Percentiles rank a stretch among this genome's conserved stretches.
Conservation (phyloP, 306 rosid species). For the Phaseolus lunatus region DNA sequence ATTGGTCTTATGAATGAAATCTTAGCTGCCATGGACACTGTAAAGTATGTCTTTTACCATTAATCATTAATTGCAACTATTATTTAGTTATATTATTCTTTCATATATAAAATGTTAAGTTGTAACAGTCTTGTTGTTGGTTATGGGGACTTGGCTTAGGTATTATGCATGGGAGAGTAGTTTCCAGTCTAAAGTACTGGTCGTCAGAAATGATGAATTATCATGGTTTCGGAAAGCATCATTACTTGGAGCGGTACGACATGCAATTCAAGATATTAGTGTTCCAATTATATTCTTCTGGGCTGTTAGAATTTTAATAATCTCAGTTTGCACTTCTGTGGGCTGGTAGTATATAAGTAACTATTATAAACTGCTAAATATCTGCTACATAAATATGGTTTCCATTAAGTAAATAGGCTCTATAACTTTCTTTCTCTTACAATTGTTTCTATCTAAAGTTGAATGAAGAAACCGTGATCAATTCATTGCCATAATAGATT, state of each 20-base stretch:
- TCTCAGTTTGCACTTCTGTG: slow-evolving; percentile 29
- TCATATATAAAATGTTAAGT: background rate
- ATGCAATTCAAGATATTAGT: slow-evolving; percentile 29
- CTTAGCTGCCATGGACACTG: slow-evolving; percentile 97
- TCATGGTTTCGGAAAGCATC: slow-evolving; percentile 87
- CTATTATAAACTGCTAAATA: background rate
- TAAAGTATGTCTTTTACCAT: slow-evolving; percentile 70
- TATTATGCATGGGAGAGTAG: slow-evolving; percentile 99
- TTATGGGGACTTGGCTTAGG: slow-evolving; percentile 61
- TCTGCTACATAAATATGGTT: slow-evolving; percentile 4
- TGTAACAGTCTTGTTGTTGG: slow-evolving; percentile 44
- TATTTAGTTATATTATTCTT: slow-evolving; percentile 7
- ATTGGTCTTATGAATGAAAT: slow-evolving; percentile 98
- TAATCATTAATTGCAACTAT: slow-evolving; percentile 1
- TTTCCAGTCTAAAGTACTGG: slow-evolving; percentile 80
- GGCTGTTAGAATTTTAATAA: slow-evolving; percentile 22
- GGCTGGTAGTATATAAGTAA: background rate
- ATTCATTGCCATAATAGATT: slow-evolving; percentile 10
- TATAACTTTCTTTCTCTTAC: background rate
- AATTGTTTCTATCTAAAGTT: background rate
- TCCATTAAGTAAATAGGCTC: background rate
- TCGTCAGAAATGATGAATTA: slow-evolving; percentile 77
- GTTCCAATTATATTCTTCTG: slow-evolving; percentile 17
- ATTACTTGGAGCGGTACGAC: slow-evolving; percentile 86
- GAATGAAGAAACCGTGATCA: background rate